These are phyloP conservation scores for Kwoniella botswanensis DNA, from an alignment of 768 basidiomycete genomes.

Conservation along the genomic window DNA sequence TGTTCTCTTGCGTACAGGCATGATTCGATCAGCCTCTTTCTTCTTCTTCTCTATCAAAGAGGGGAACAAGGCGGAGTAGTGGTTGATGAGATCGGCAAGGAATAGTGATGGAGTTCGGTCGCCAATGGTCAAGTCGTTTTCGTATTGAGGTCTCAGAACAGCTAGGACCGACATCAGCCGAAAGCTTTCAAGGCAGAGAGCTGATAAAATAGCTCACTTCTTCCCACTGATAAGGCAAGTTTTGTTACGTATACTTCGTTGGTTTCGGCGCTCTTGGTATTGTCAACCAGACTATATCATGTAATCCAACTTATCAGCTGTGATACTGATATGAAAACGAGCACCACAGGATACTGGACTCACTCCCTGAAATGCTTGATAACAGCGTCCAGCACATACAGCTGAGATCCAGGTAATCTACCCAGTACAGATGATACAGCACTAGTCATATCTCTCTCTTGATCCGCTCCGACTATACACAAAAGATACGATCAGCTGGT, in stretches of 20 bases:
- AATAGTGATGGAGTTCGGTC: slow-evolving; percentile 84
- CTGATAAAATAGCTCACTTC: slow-evolving; percentile 66
- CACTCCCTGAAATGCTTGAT: slow-evolving; percentile 76
- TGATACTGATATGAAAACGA: background rate
- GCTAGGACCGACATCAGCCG: slow-evolving; percentile 60
- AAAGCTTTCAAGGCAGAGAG: background rate
- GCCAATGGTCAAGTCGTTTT: slow-evolving; percentile 84
- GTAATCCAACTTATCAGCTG: slow-evolving; percentile 3
- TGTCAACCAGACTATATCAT: slow-evolving; percentile 67
- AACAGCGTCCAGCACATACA: slow-evolving; percentile 78
- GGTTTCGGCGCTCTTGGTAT: slow-evolving; percentile 70
- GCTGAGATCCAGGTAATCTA: slow-evolving; percentile 75
- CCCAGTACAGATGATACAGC: slow-evolving; percentile 67
- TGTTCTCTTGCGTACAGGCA: slow-evolving; percentile 83
- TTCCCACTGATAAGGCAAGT: slow-evolving; percentile 81
- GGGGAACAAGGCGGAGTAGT: slow-evolving; percentile 75
- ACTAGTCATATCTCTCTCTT: slow-evolving; percentile 63
- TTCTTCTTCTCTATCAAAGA: slow-evolving; percentile 83
- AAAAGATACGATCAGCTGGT: slow-evolving; percentile 2
- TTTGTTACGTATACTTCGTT: slow-evolving; percentile 84
- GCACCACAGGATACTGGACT: slow-evolving; percentile 46
- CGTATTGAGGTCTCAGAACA: slow-evolving; percentile 78
- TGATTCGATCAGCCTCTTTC: slow-evolving; percentile 81
- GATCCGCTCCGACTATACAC: slow-evolving; percentile 65
- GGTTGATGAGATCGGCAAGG: slow-evolving; percentile 80